phyloP scores from a whole-genome alignment of 192 early-diverging fungal species.

The Umbelopsis isabellina region DNA sequence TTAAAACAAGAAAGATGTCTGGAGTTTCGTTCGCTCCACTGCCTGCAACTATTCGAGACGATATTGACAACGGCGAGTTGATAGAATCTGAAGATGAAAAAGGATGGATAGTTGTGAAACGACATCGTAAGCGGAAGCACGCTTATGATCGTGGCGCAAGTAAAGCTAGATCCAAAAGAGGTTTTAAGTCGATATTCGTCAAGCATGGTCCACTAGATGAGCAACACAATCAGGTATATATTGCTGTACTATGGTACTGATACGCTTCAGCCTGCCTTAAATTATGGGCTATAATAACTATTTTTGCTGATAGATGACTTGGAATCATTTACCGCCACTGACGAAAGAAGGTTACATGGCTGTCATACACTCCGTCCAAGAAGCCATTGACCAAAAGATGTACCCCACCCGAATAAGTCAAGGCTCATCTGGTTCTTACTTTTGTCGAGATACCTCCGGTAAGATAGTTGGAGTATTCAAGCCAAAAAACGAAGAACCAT shows the following conservation, averaged over 20 bases:
- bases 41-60: constrained; percentile 31
- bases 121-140: constrained; percentile 19
- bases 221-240: background rate
- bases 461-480: constrained; percentile 91
- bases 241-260: no score
- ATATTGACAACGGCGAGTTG: constrained; percentile 33
- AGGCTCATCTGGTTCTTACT: constrained; percentile 92
- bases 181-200: background rate
- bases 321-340: constrained; percentile 49
- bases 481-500: constrained; percentile 78
- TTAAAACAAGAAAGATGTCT: constrained; percentile 14
- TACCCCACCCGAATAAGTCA: constrained; percentile 60
- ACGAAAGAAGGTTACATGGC: constrained; percentile 44
- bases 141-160: background rate
- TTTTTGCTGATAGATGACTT: constrained; percentile 19
- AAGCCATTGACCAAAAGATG: constrained; percentile 48
- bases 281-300: no score
- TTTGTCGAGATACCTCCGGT: constrained; percentile 74
- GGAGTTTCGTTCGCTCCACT: constrained; percentile 23
- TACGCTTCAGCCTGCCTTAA: no score
- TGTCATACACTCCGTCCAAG: constrained; percentile 55
- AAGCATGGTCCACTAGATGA: background rate
- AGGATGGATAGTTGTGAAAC: constrained; percentile 36
- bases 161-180: background rate
- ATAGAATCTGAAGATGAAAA: constrained; percentile 15